Percentiles rank a stretch among this genome's conserved stretches.
Evolutionary conservation across 805 yeast species (phyloP).

Genomic region (Ogataea chonburiensis): DNA sequence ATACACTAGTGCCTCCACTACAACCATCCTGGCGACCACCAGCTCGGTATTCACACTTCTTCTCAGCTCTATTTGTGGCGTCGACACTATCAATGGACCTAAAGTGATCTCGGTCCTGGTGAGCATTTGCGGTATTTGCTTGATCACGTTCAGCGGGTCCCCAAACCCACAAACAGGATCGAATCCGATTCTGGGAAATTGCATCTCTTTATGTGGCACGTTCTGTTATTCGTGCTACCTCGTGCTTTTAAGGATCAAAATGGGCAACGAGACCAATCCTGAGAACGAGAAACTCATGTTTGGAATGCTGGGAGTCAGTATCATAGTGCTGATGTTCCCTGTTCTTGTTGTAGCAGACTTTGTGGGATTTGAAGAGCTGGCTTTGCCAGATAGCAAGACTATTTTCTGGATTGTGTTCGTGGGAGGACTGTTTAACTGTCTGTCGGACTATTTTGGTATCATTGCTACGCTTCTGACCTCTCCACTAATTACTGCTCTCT

Average conservation of each 20-base stretch:
- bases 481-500: conserved; percentile 51
- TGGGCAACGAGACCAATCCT: conserved; percentile 43
- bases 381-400: conserved; percentile 40
- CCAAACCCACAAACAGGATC: conserved; percentile 3
- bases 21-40: conserved; percentile 49
- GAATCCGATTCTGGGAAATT: conserved; percentile 45
- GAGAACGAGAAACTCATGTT: conserved; percentile 48
- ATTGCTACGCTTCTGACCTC: conserved; percentile 52
- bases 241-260: conserved; percentile 41
- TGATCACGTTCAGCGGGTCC: conserved; percentile 38
- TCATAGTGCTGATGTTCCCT: conserved; percentile 42
- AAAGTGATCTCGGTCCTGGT: conserved; percentile 43
- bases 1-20: conserved; percentile 54
- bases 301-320: conserved; percentile 45
- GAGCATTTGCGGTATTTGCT: conserved; percentile 47
- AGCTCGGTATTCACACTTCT: conserved; percentile 50
- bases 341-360: conserved; percentile 36
- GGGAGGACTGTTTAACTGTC: conserved; percentile 45
- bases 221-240: conserved; percentile 46
- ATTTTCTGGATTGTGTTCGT: conserved; percentile 36
- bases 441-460: conserved; percentile 51
- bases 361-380: conserved; percentile 41
- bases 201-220: conserved; percentile 45
- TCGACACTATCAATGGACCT: conserved; percentile 42
- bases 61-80: conserved; percentile 40